phyloP scores from a whole-genome alignment of 805 yeast species.

The Huiozyma sinensis region DNA sequence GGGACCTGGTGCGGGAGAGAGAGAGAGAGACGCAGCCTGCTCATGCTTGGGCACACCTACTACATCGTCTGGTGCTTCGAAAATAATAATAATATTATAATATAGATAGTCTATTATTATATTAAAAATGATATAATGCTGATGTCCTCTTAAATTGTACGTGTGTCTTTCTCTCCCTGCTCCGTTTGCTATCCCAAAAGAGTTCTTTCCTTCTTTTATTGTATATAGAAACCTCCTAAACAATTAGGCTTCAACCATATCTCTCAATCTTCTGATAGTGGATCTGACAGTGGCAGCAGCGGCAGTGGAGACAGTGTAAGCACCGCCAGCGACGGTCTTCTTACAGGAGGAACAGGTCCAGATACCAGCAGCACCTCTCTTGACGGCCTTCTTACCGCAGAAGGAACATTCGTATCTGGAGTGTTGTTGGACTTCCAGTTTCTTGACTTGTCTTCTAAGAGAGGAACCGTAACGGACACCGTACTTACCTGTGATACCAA shows the following conservation, averaged over 20 bases:
- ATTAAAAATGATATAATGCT: too few species aligned
- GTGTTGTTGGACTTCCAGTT: slow-evolving; percentile 98
- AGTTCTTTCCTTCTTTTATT: too few species aligned
- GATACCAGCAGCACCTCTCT: slow-evolving; percentile 97
- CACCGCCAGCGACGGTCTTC: slow-evolving; percentile 99
- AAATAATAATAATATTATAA: too few species aligned
- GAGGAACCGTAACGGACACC: slow-evolving; percentile 99
- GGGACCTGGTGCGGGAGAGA: too few species aligned
- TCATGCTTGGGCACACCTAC: too few species aligned
- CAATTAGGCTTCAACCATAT: slow-evolving; percentile 93
- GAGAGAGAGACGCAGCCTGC: too few species aligned
- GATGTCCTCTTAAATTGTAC: too few species aligned
- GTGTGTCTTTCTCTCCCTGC: too few species aligned
- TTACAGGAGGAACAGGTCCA: slow-evolving; percentile 94
- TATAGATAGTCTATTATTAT: too few species aligned
- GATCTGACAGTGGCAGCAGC: slow-evolving; percentile 99
- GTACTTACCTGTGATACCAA: slow-evolving; percentile 99
- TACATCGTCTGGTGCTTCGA: too few species aligned
- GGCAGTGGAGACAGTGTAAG: slow-evolving; percentile 97
- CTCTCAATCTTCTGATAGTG: slow-evolving; percentile 99
- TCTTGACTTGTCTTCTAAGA: slow-evolving; percentile 98
- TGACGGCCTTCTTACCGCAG: slow-evolving; percentile 99
- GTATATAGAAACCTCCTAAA: too few species aligned
- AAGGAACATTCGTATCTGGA: slow-evolving; percentile 97
- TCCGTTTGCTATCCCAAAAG: too few species aligned